Conservation (phyloP, 345 rosid species). For the Hibiscus mutabilis region DNA sequence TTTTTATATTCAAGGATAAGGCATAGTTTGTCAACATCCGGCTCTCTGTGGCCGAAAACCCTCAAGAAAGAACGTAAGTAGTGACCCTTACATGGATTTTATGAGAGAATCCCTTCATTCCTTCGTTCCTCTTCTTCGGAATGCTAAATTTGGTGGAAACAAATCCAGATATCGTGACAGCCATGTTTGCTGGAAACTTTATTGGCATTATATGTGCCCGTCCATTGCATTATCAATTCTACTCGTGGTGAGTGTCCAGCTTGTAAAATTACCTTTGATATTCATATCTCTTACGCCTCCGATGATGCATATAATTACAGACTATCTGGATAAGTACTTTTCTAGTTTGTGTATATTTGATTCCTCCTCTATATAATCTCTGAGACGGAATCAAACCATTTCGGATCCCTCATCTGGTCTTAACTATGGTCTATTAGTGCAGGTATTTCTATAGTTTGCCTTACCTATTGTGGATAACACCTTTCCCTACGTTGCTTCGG, state of each 20-base stretch:
- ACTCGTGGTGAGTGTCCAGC: slow-evolving; percentile 60
- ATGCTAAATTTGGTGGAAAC: slow-evolving; percentile 17
- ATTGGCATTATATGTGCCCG: slow-evolving; percentile 86
- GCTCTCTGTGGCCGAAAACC: slow-evolving; percentile 29
- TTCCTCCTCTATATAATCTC: not conserved
- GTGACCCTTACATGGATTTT: not conserved
- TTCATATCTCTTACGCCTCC: not conserved
- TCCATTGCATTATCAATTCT: slow-evolving; percentile 94
- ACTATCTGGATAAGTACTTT: not conserved
- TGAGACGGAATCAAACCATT: not conserved
- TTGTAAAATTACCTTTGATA: not conserved
- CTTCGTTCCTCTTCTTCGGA: no score
- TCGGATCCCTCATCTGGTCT: not conserved
- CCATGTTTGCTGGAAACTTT: slow-evolving; percentile 83
- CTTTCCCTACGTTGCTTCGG: slow-evolving; percentile 67
- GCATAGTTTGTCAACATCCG: slow-evolving; percentile 22
- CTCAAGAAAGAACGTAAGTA: slow-evolving; percentile 65
- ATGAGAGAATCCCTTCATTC: not conserved
- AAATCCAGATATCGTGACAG: slow-evolving; percentile 51
- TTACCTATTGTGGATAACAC: slow-evolving; percentile 68
- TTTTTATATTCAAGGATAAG: slow-evolving; percentile 47
- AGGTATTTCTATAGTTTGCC: slow-evolving; percentile 94
- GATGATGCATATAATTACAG: not conserved
- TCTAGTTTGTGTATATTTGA: not conserved
- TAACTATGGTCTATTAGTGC: slow-evolving; percentile 3